These are phyloP conservation scores for Exophiala aquamarina DNA, from an alignment of 2,329 filamentous ascomycete genomes.

Conservation along the genomic window DNA sequence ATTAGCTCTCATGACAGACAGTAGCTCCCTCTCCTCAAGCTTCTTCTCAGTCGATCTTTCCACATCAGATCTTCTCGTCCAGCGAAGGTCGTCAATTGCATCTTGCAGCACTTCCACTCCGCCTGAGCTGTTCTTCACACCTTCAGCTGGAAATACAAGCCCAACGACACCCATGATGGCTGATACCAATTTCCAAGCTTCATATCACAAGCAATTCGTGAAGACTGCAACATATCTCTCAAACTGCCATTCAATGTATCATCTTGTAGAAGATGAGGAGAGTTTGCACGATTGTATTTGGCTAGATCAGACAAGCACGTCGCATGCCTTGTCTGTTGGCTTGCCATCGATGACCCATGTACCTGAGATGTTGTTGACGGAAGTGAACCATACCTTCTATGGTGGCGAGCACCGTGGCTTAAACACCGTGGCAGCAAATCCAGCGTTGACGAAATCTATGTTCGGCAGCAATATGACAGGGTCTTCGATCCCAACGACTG, in stretches of 20 bases:
- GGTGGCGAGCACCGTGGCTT: constrained; percentile 2
- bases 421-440: constrained; percentile 15
- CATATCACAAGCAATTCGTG: constrained; percentile 13
- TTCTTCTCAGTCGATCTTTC: constrained; percentile 23
- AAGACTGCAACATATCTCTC: constrained; percentile 16
- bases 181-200: constrained; percentile 5
- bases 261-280: constrained; percentile 15
- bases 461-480: constrained; percentile 12
- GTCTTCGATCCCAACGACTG: constrained; percentile 2
- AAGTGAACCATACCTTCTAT: constrained; percentile 4
- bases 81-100: constrained; percentile 16
- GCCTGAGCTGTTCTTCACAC: constrained; percentile 21
- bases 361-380: constrained; percentile 8
- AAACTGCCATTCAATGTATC: constrained; percentile 11
- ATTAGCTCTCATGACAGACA: constrained; percentile 16
- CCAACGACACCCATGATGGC: constrained; percentile 20
- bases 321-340: not conserved
- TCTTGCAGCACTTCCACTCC: constrained; percentile 21
- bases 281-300: constrained; percentile 7
- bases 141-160: constrained; percentile 18
- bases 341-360: constrained; percentile 8
- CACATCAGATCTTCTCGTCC: constrained; percentile 9
- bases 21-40: constrained; percentile 22
- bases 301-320: constrained; percentile 8
- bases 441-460: constrained; percentile 24